Percentiles rank a stretch among this genome's conserved stretches.
These are phyloP conservation scores for Aspergillus bombycis DNA, from an alignment of 2,329 filamentous ascomycete genomes.

Conservation along the genomic window DNA sequence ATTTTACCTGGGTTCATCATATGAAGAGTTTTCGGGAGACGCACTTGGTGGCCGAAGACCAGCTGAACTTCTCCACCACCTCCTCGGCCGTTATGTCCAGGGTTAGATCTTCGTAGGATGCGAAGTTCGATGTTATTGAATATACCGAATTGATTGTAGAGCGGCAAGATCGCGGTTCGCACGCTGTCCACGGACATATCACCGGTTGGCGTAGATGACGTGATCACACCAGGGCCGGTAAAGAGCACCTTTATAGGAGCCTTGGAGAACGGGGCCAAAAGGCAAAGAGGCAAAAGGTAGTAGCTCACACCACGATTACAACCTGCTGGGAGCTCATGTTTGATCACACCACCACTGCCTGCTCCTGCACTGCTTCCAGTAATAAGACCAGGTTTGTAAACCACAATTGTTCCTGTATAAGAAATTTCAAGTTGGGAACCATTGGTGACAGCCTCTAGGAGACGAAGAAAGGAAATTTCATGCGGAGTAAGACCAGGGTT, in stretches of 20 bases:
- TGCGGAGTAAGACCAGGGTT: constrained; percentile 87
- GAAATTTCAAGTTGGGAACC: constrained; percentile 94
- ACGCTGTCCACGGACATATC: constrained; percentile 93
- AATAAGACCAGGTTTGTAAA: constrained; percentile 90
- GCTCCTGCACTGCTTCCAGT: constrained; percentile 79
- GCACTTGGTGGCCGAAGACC: constrained; percentile 88
- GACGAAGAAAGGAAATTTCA: constrained; percentile 92
- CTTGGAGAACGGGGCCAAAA: constrained; percentile 92
- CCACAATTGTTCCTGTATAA: constrained; percentile 89
- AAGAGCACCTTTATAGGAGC: constrained; percentile 87
- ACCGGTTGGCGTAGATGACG: constrained; percentile 76
- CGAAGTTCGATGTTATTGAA: constrained; percentile 81
- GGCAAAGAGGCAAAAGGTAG: constrained; percentile 85
- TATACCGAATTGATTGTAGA: constrained; percentile 91
- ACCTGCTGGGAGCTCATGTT: constrained; percentile 75
- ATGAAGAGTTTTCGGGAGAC: constrained; percentile 91
- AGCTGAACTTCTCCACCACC: constrained; percentile 93
- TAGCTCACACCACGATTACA: constrained; percentile 85
- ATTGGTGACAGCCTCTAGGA: constrained; percentile 94
- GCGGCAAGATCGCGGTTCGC: constrained; percentile 85
- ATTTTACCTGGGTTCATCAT: constrained; percentile 81
- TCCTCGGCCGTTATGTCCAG: constrained; percentile 72
- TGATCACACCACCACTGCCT: constrained; percentile 73
- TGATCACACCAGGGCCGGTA: constrained; percentile 89
- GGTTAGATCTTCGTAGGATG: constrained; percentile 77